A percentile compares a stretch with the other conserved stretches of the same genome.
phyloP scores from a whole-genome alignment of 768 basidiomycete genomes.

The Dentipellis fragilis region DNA sequence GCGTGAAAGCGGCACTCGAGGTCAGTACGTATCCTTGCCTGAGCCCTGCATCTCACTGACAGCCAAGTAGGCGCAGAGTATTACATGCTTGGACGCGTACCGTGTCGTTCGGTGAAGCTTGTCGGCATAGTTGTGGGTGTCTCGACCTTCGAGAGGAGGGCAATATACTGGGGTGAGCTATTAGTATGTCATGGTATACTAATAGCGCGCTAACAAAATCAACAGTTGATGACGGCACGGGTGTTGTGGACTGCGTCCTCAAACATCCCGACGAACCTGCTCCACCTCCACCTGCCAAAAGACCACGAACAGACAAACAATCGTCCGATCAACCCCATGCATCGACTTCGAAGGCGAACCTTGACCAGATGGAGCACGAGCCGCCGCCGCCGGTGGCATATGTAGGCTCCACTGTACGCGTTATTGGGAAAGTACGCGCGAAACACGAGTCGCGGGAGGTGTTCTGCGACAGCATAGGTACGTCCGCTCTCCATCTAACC shows the following conservation, averaged over 20 bases:
- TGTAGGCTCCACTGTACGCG: slow-evolving; percentile 1
- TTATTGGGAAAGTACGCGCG: slow-evolving; percentile 6
- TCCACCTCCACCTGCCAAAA: slow-evolving; percentile 5
- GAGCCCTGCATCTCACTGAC: neutral
- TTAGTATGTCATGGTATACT: neutral
- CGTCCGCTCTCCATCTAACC: neutral
- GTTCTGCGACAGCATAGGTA: slow-evolving; percentile 7
- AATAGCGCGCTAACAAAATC: neutral
- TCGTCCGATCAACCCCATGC: neutral
- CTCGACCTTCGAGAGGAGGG: slow-evolving; percentile 45
- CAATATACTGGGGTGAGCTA: slow-evolving; percentile 46
- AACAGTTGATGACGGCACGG: slow-evolving; percentile 72
- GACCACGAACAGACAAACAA: neutral
- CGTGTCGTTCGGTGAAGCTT: slow-evolving; percentile 53
- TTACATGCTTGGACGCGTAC: slow-evolving; percentile 63
- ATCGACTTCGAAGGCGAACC: neutral
- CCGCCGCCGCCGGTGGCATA: slow-evolving; percentile 4
- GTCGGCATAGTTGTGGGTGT: slow-evolving; percentile 60
- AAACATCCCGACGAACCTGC: slow-evolving; percentile 22
- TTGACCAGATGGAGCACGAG: neutral
- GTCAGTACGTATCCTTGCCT: slow-evolving; percentile 2
- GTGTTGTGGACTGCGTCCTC: slow-evolving; percentile 57
- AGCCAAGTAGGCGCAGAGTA: slow-evolving; percentile 39
- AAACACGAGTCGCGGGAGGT: slow-evolving; percentile 4
- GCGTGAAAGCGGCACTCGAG: neutral